Evolutionary conservation across 2,329 filamentous ascomycete genomes (phyloP).

Genomic region (Pseudovirgaria hyperparasitica): DNA sequence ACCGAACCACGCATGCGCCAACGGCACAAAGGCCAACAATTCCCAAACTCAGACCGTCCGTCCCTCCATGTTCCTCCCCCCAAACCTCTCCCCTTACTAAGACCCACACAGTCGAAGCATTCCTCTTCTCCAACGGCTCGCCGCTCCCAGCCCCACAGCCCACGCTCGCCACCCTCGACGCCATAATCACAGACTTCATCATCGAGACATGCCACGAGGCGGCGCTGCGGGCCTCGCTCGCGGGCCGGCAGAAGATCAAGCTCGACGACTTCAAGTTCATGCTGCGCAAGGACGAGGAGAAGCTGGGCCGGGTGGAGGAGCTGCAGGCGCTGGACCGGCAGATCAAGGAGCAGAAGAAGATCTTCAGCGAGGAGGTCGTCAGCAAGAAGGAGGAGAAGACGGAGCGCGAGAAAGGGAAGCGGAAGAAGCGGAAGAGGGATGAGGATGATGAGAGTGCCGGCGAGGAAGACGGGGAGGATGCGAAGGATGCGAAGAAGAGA

Average conservation of each 20-base stretch:
- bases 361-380: constrained; percentile 56
- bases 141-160: background rate
- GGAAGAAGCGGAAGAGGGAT: constrained; percentile 11
- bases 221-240: constrained; percentile 71
- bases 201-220: constrained; percentile 88
- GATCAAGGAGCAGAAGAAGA: constrained; percentile 71
- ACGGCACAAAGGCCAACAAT: constrained; percentile 35
- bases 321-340: constrained; percentile 78
- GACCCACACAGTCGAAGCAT: constrained; percentile 46
- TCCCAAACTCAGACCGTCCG: constrained; percentile 29
- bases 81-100: constrained; percentile 1
- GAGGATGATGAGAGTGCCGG: constrained; percentile 15
- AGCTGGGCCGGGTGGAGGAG: constrained; percentile 81
- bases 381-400: constrained; percentile 49
- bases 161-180: background rate
- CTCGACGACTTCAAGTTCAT: constrained; percentile 97
- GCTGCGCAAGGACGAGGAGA: constrained; percentile 69
- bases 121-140: constrained; percentile 35
- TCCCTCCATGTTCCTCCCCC: constrained; percentile 2
- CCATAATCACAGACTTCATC: constrained; percentile 59
- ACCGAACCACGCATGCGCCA: constrained; percentile 36
- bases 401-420: constrained; percentile 35
- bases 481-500: constrained; percentile 12
- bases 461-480: constrained; percentile 17
- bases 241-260: constrained; percentile 90